Base-by-base conservation (phyloP, 2,329 filamentous ascomycete species). In the Pseudocercospora ulei region DNA sequence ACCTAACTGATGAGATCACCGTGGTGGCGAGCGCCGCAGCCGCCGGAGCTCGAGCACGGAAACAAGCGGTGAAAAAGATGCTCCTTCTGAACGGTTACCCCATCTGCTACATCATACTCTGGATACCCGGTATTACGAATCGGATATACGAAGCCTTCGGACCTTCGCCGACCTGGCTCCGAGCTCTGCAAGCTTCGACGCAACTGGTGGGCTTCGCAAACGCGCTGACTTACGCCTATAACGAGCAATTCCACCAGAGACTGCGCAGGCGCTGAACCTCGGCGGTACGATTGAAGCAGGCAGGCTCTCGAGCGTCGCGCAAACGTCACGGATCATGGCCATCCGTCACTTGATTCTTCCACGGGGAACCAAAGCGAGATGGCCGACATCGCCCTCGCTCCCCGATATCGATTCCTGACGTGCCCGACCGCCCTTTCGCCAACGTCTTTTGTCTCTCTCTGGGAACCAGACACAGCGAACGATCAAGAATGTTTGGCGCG, bases 41-140 rank as follows among this genome's bases (percentile, higher is more conserved):
- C 3, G 19, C n/a, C 7, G 6, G 7, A 5, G 42, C 35, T 13
- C 38, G 34, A 25, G 34, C 38, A 33, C 30, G 44, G 5, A 49
- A 45, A 31, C 40, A 31, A 25, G 36, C 41, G 4, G 16, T 47
- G 13, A 31, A 44, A 18, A 49, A 51, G 34, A 60, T 59, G 54
- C 35, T 59, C 11, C 43, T 59, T 0, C 42, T 61, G 3, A 61
- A 60, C 33, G 55, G 56, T 5, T 61, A 61, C 26, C 58, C 59
- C 1, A 46, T 59, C 8, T 42, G 55, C 1, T 61, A 61, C 39
- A 49, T 61, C 19, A 44, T 59, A 2, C 49, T 61, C 2, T 60
- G 58, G 57, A 43, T 56, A 3, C 58, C 58, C 0, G 58, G 57
- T 5, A 60, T 60, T 24, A 38, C 44, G 12, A 51, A 48, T 14